Conservation (phyloP, 1,284 basidiomycete species). For the Mycena sp. region DNA sequence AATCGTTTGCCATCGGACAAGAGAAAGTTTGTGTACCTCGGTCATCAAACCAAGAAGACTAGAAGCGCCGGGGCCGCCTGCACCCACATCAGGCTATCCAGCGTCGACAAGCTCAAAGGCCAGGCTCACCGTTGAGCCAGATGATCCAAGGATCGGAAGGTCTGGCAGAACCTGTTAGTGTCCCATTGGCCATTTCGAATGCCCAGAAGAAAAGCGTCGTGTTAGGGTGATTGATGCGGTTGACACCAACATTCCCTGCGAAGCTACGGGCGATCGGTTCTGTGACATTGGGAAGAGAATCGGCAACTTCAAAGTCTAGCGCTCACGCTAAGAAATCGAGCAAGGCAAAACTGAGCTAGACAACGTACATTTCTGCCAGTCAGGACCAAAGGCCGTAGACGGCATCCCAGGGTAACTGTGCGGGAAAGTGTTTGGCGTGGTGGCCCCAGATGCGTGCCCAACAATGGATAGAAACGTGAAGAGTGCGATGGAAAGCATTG, state of each 20-base stretch:
- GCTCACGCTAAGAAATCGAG: conserved; percentile 50
- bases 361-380: conserved; percentile 66
- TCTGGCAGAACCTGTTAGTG: conserved; percentile 55
- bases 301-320: conserved; percentile 62
- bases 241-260: conserved; percentile 74
- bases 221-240: conserved; percentile 65
- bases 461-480: too few relatives aligned
- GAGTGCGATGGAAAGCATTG: too few relatives aligned
- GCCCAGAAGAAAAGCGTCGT: conserved; percentile 79
- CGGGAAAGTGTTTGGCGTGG: conserved; percentile 56
- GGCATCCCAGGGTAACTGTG: conserved; percentile 62
- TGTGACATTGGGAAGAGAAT: conserved; percentile 68
- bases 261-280: conserved; percentile 63
- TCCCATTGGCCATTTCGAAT: conserved; percentile 68
- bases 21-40: conserved; percentile 8
- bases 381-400: conserved; percentile 57
- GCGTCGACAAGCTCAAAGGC: conserved; percentile 53
- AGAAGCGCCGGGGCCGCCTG: conserved; percentile 71
- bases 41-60: conserved; percentile 62
- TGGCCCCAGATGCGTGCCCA: too few relatives aligned
- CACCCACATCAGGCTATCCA: background rate
- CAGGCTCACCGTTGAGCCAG: conserved; percentile 78
- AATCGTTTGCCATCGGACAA: background rate
- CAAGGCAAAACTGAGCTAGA: conserved; percentile 35
- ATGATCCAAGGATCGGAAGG: conserved; percentile 67